These are phyloP conservation scores for Crucihimalaya himalaica DNA, from an alignment of 345 rosid species.

Conservation along the genomic window DNA sequence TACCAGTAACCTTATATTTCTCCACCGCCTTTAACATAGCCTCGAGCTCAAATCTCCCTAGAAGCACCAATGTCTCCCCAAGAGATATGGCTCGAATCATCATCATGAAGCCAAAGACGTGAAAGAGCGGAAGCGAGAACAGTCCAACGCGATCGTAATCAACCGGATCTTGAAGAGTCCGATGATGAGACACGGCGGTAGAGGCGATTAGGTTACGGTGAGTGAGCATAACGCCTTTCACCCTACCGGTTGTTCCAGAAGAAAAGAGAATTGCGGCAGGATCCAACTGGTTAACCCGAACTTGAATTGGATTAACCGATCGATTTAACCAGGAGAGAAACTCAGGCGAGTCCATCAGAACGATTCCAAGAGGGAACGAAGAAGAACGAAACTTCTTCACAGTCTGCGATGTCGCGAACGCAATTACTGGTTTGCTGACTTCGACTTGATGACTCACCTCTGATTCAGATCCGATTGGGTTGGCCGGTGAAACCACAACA, in stretches of 20 bases:
- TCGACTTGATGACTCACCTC: constrained; percentile 62
- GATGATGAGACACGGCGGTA: constrained; percentile 50
- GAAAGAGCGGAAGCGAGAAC: constrained; percentile 56
- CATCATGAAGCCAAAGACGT: constrained; percentile 53
- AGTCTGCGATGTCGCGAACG: constrained; percentile 61
- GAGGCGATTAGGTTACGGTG: constrained; percentile 77
- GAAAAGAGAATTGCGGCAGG: constrained; percentile 73
- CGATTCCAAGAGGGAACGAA: constrained; percentile 42
- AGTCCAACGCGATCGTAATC: constrained; percentile 50
- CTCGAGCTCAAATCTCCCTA: constrained; percentile 58
- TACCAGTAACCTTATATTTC: constrained; percentile 56
- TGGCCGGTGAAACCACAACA: constrained; percentile 70
- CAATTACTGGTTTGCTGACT: constrained; percentile 63
- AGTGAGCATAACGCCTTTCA: constrained; percentile 66
- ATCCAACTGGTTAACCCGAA: constrained; percentile 56
- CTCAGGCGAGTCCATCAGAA: constrained; percentile 77
- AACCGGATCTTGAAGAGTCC: constrained; percentile 14
- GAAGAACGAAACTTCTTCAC: constrained; percentile 46
- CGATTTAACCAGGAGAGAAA: constrained; percentile 53
- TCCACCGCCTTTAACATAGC: constrained; percentile 56
- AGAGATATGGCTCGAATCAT: constrained; percentile 46
- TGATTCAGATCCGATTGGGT: constrained; percentile 58
- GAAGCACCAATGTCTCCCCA: constrained; percentile 49
- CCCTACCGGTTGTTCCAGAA: constrained; percentile 80
- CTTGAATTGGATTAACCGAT: constrained; percentile 7